Evolutionary conservation across 1,284 basidiomycete species (phyloP).

Genomic region (Blastosporella zonata): DNA sequence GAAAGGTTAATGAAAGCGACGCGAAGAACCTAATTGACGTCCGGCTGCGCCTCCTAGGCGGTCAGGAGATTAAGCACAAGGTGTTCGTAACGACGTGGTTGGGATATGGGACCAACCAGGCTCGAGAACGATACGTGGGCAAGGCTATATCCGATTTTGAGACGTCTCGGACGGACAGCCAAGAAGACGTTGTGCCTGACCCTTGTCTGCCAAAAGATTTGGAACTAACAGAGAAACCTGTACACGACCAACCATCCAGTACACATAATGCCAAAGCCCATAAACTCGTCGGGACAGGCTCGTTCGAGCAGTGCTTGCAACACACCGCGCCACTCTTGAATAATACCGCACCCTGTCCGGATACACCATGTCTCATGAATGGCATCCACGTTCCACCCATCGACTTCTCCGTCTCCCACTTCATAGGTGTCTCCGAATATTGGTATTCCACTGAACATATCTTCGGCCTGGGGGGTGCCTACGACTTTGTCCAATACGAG

Average conservation of each 20-base stretch:
- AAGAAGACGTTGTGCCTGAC: conserved; percentile 60
- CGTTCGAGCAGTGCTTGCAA: conserved; percentile 82
- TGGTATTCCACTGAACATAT: conserved; percentile 99
- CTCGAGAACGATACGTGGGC: conserved; percentile 87
- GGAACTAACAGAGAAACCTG: conserved; percentile 49
- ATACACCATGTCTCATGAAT: conserved; percentile 92
- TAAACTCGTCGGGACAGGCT: conserved; percentile 83
- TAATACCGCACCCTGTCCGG: conserved; percentile 80
- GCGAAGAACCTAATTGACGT: conserved; percentile 76
- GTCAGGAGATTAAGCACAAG: conserved; percentile 84
- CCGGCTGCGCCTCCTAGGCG: conserved; percentile 77
- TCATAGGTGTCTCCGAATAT: conserved; percentile 98
- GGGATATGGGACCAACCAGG: conserved; percentile 97
- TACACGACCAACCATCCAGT: conserved; percentile 38
- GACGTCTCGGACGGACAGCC: conserved; percentile 27
- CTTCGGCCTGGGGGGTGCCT: conserved; percentile 91
- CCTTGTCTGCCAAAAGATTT: conserved; percentile 89
- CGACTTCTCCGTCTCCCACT: conserved; percentile 87
- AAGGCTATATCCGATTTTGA: conserved; percentile 59
- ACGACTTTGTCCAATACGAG: conserved; percentile 96
- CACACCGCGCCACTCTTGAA: conserved; percentile 80
- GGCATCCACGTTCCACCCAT: conserved; percentile 93
- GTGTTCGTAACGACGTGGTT: conserved; percentile 99
- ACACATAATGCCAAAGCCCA: conserved; percentile 50
- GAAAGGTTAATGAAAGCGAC: conserved; percentile 48